Conservation (phyloP, 768 basidiomycete species). For the Termitomyces bulborhizus region DNA sequence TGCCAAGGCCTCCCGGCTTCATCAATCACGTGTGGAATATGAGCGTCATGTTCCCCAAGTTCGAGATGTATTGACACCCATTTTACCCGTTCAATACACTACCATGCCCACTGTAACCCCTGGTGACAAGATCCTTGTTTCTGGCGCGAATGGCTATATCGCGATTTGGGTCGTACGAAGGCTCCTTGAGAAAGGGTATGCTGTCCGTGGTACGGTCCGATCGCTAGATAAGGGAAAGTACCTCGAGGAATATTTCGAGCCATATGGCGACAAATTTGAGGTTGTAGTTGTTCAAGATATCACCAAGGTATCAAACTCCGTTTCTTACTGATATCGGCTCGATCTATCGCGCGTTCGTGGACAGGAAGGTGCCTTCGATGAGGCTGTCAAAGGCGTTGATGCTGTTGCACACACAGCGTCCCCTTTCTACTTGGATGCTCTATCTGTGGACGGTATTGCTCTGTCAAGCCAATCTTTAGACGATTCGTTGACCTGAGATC, state of each 20-base stretch:
- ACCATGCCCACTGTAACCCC: constrained; percentile 17
- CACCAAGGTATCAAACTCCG: constrained; percentile 11
- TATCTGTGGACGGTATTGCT: constrained; percentile 25
- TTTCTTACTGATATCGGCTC: neutral
- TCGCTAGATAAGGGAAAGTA: constrained; percentile 17
- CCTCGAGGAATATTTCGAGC: constrained; percentile 16
- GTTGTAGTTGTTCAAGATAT: constrained; percentile 20
- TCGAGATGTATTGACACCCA: too few species aligned
- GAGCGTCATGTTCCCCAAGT: too few species aligned
- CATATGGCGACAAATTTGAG: constrained; percentile 22
- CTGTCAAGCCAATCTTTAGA: too few species aligned
- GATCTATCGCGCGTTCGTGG: neutral
- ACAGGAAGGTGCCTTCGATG: constrained; percentile 59
- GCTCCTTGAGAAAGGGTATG: constrained; percentile 23
- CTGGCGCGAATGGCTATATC: constrained; percentile 25
- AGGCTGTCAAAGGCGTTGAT: constrained; percentile 62
- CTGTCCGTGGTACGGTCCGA: constrained; percentile 22
- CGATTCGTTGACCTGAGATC: neutral
- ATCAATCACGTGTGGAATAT: too few species aligned
- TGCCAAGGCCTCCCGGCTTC: too few species aligned
- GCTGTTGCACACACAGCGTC: constrained; percentile 61
- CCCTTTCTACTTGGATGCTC: constrained; percentile 40
- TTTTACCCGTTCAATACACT: too few species aligned
- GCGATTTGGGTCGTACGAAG: constrained; percentile 22
- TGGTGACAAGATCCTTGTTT: constrained; percentile 21